phyloP scores from a whole-genome alignment of 2,329 filamentous ascomycete genomes.

The Colletotrichum sp. region DNA sequence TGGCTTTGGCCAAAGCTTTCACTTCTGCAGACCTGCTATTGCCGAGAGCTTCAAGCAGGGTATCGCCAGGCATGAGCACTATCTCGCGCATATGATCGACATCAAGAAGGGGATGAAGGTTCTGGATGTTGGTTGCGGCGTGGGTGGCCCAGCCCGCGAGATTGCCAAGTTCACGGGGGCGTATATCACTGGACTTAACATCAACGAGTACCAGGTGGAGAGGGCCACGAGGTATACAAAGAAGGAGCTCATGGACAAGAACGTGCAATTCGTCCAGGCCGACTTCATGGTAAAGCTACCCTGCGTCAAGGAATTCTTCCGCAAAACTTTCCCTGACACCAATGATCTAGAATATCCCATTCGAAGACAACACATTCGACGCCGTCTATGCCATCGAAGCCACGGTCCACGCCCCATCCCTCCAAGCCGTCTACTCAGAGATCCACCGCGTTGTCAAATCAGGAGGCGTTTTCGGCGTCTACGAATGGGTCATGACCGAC shows the following conservation, averaged over 20 bases:
- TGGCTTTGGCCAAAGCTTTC: constrained; percentile 95
- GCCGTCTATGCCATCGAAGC: constrained; percentile 98
- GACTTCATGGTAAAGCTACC: constrained; percentile 93
- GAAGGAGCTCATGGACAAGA: constrained; percentile 80
- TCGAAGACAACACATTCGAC: constrained; percentile 90
- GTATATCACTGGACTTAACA: constrained; percentile 92
- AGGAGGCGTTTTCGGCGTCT: constrained; percentile 93
- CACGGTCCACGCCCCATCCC: constrained; percentile 89
- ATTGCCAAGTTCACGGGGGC: constrained; percentile 95
- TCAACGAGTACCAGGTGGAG: constrained; percentile 98
- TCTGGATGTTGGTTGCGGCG: constrained; percentile 95
- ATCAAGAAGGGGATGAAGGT: constrained; percentile 88
- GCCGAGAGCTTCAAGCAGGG: constrained; percentile 90
- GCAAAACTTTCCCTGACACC: no score
- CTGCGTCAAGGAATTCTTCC: no score
- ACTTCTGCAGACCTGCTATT: constrained; percentile 92
- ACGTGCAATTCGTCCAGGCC: constrained; percentile 88
- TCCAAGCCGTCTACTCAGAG: constrained; percentile 91
- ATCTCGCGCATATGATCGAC: constrained; percentile 88
- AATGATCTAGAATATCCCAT: constrained; percentile 44
- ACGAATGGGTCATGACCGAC: constrained; percentile 99
- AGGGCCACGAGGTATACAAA: constrained; percentile 85
- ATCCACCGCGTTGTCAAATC: constrained; percentile 97
- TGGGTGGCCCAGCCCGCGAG: constrained; percentile 92
- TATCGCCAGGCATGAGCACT: constrained; percentile 96